phyloP scores from a whole-genome alignment of 1,284 basidiomycete genomes.

The Vanrija humicola region DNA sequence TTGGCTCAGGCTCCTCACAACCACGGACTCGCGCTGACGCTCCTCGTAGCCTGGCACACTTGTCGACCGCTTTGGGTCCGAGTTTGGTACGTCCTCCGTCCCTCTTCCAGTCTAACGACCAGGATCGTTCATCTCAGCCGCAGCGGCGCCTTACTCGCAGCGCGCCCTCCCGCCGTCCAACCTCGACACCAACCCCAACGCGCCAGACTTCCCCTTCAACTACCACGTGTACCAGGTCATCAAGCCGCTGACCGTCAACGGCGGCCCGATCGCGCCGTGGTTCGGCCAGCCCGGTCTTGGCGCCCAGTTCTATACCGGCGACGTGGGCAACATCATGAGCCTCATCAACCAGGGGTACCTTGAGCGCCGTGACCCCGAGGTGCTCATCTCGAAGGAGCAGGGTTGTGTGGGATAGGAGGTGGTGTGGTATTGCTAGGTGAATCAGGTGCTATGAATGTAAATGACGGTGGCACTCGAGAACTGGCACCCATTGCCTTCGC shows the following conservation, averaged over 20 bases:
- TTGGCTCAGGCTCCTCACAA: too few species aligned
- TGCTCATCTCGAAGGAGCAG: too few species aligned
- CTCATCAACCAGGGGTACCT: neutral
- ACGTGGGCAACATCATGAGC: neutral
- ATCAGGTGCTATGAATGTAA: too few species aligned
- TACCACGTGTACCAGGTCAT: constrained; percentile 1
- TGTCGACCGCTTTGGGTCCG: neutral
- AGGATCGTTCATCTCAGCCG: constrained; percentile 1
- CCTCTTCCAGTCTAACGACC: neutral
- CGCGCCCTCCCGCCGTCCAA: constrained; percentile 1
- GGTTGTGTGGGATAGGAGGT: too few species aligned
- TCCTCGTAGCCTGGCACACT: neutral
- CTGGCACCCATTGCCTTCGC: too few species aligned
- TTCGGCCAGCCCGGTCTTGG: constrained; percentile 1
- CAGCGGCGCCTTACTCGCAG: neutral
- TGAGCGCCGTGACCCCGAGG: constrained; percentile 1
- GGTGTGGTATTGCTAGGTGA: too few species aligned
- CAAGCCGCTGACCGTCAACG: neutral
- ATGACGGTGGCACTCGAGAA: too few species aligned
- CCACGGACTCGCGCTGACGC: neutral
- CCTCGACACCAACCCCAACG: constrained; percentile 1
- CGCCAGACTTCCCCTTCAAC: neutral
- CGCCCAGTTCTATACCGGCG: constrained; percentile 1
- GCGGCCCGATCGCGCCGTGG: constrained; percentile 1
- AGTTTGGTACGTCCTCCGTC: neutral